These are phyloP conservation scores for Musa troglodytarum DNA, from an alignment of 176 grass and related monocot genomes.

Conservation along the genomic window DNA sequence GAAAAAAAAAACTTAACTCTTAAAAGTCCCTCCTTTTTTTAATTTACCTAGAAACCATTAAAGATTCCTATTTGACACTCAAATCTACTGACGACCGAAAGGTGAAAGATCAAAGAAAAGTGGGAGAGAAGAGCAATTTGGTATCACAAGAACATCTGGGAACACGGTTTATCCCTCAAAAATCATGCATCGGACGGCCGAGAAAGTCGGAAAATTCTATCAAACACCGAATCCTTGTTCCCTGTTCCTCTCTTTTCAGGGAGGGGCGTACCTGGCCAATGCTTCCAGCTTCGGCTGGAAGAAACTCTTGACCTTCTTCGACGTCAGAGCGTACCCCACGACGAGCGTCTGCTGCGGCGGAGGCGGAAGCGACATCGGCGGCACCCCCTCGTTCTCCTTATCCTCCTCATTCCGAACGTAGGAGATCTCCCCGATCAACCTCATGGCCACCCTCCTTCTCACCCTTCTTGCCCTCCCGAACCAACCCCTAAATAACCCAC, in stretches of 20 bases:
- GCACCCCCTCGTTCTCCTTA: background rate
- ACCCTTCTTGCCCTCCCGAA: background rate
- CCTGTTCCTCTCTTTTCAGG: background rate
- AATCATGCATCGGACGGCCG: too few species aligned
- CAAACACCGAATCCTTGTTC: background rate
- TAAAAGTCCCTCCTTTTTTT: too few species aligned
- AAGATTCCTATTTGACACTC: too few species aligned
- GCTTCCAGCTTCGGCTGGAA: slow-evolving; percentile 71
- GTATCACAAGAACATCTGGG: background rate
- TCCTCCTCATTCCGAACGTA: slow-evolving; percentile 13
- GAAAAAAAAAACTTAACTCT: too few species aligned
- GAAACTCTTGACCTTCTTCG: slow-evolving; percentile 98
- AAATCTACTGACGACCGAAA: too few species aligned
- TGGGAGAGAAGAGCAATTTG: background rate
- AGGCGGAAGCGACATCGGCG: slow-evolving; percentile 10
- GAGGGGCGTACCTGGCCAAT: slow-evolving; percentile 56
- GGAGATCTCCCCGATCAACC: slow-evolving; percentile 20
- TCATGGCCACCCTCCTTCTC: slow-evolving; percentile 2
- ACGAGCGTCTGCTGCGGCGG: slow-evolving; percentile 35
- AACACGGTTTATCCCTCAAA: too few species aligned
- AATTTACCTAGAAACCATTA: too few species aligned
- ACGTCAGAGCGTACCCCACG: slow-evolving; percentile 83
- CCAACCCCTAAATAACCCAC: background rate
- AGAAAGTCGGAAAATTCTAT: background rate
- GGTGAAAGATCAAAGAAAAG: too few species aligned